A percentile compares a stretch with the other conserved stretches of the same genome.
Evolutionary conservation across 208 protist genomes (phyloP).

Genomic region (Leptomonas pyrrhocoris): DNA sequence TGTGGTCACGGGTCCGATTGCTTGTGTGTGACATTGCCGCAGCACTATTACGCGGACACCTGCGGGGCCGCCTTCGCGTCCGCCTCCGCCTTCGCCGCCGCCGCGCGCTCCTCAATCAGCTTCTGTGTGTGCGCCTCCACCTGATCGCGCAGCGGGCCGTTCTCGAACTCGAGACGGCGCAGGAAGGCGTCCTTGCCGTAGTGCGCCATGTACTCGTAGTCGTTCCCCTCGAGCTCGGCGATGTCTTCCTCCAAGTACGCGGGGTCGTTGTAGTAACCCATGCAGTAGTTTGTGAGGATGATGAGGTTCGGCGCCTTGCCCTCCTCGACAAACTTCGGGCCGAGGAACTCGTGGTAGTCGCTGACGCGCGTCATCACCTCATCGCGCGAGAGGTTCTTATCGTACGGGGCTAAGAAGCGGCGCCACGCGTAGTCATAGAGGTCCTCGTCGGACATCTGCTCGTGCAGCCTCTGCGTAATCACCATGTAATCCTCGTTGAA

Average conservation of each 20-base stretch:
- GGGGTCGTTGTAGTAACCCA: constrained; percentile 94
- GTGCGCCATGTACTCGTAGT: constrained; percentile 88
- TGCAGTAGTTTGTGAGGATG: constrained; percentile 86
- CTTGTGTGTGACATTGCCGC: background rate
- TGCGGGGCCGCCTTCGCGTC: constrained; percentile 22
- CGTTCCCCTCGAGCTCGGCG: constrained; percentile 86
- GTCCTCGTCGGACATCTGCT: constrained; percentile 88
- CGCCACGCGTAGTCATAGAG: constrained; percentile 91
- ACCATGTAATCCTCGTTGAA: constrained; percentile 94
- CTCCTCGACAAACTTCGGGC: constrained; percentile 82
- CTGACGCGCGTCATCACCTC: constrained; percentile 82
- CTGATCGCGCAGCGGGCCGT: constrained; percentile 91
- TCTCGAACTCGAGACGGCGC: constrained; percentile 93
- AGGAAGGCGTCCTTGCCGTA: constrained; percentile 92
- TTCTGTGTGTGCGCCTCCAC: constrained; percentile 91
- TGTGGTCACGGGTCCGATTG: background rate
- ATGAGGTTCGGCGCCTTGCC: constrained; percentile 91
- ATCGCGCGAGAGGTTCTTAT: constrained; percentile 89
- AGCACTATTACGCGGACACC: constrained; percentile 37
- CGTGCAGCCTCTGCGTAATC: constrained; percentile 86
- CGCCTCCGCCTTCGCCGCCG: constrained; percentile 43
- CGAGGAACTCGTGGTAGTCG: constrained; percentile 88
- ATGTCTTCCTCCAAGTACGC: constrained; percentile 90
- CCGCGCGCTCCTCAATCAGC: constrained; percentile 75
- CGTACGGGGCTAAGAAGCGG: constrained; percentile 86